Evolutionary conservation across 1,139 yeast species (phyloP).

Genomic region (Zygoascus sp.): DNA sequence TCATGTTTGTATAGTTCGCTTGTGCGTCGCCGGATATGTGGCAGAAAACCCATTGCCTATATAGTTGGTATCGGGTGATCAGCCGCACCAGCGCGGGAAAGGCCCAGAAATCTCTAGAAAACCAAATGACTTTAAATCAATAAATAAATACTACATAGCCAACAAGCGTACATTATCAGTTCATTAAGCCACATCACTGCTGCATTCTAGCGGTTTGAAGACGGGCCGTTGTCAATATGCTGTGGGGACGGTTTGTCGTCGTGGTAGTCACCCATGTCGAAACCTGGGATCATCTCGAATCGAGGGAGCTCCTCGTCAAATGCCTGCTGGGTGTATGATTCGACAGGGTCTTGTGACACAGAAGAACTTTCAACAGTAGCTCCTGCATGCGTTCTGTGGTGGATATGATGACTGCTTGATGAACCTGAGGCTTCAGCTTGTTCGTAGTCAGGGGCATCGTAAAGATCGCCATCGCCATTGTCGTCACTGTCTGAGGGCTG

Average conservation of each 20-base stretch:
- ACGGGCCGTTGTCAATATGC: neutral
- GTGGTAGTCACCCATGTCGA: slow-evolving; percentile 32
- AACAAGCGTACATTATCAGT: too few relatives aligned
- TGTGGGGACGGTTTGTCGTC: slow-evolving; percentile 27
- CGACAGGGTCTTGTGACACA: neutral
- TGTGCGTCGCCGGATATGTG: neutral
- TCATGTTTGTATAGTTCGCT: neutral
- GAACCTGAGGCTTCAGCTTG: neutral
- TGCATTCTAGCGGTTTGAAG: too few relatives aligned
- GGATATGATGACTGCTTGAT: neutral
- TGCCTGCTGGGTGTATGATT: neutral
- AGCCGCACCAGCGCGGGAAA: slow-evolving; percentile 11
- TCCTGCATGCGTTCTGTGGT: too few relatives aligned
- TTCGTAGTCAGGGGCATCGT: slow-evolving; percentile 6
- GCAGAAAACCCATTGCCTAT: neutral
- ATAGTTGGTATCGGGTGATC: neutral
- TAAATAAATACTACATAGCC: slow-evolving; percentile 3
- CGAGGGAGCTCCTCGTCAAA: slow-evolving; percentile 15
- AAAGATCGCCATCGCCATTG: slow-evolving; percentile 16
- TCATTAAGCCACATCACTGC: too few relatives aligned
- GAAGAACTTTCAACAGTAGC: neutral
- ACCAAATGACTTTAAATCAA: neutral
- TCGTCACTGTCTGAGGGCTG: neutral
- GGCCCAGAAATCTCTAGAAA: slow-evolving; percentile 14
- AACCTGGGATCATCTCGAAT: slow-evolving; percentile 28